Evolutionary conservation across 2,329 filamentous ascomycete species (phyloP), one percentile per base, ranked within the genome.

Genomic region (Fusarium dimerum): DNA sequence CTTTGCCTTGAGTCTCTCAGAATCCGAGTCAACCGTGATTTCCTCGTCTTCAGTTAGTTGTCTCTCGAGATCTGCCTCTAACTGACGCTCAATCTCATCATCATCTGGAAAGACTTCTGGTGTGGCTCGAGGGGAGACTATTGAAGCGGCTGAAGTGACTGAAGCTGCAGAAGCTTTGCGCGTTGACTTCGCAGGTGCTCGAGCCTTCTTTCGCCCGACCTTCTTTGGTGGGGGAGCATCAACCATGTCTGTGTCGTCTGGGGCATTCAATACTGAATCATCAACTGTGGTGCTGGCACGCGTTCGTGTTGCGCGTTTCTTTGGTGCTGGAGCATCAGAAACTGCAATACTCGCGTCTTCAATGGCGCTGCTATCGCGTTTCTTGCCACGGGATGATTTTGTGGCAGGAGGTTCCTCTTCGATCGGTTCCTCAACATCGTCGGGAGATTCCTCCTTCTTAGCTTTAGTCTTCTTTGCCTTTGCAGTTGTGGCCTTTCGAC

Each of bases 21-120:
- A 73, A 45, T 79, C 78, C 6, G 75, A 79, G 51, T 79, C 74
- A 6, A 72, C 71, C 5, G 71, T 71, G 8, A 77, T 68, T 34
- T 77, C 75, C 42, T 84, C 82, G 13, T 81, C 78, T 30, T 85
- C 80, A 2, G 76, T 78, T 26, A 81, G 64, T 2, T 78, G 80
- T 30, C 77, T 74, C 41, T 86, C 82, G 10, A 89, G 76, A 51
- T 88, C 87, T 2, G 81, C 84, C 62, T 88, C 81, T 1, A 90
- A 73, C 45, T 83, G 83, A 18, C 80, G 80, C 47, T 90, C 84
- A 38, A 89, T 79, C 56, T 88, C 86, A 2, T 84, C 81, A 54
- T 89, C 85, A 49, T 83, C 77, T 0, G 80, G 79, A 11, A 81
- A 70, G 5, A 70, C 69, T 15, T 71, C 71, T n/a, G 75, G 64